Base-by-base conservation (phyloP, 768 basidiomycete genomes). In the Holtermannia corniformis region DNA sequence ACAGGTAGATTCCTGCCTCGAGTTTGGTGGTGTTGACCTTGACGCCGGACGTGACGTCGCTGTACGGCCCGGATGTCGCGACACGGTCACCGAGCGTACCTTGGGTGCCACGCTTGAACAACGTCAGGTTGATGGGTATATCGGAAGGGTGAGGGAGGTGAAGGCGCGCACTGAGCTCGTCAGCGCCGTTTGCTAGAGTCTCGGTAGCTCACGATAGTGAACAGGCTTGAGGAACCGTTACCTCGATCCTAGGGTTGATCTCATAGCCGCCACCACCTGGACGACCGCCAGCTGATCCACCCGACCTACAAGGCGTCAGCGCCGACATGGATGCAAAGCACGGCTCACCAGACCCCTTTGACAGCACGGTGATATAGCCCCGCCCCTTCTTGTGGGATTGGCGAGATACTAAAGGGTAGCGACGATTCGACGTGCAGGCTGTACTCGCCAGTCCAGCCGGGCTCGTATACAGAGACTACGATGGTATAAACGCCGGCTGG, bases 391-490 rank as follows among this genome's bases (percentile, higher is more conserved):
- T 83, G 80, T 0, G 83, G 81, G 21, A 95, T 84, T 0, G 80
- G 59, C 46, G 74, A 74, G 21, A 95, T 56, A 16, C 82, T 80
- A 48, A 91, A 77, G 0, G 79, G 77, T 0, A 63, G 43, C 0
- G 82, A 79, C 51, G 84, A 80, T 47, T 85, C 80, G 2, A 88
- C 72, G 21, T 76, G 76, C 22, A 95, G 69, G 0, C 75, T 77
- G 71, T 82, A 93, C 7, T 77, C 57, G 2, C 87, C 87, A 3
- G 77, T 75, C 52, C 85, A 80, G 12, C 73, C 74, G 1, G 88
- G 83, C 55, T 87, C 83, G 65, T 91, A 95, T 0, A 87, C 78
- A 0, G 93, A 96, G 5, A 87, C 76, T n/a, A 90, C 77, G 21
- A 95, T 57, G 0, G 84, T 89, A 62, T 90, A 95, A 46, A 82